Evolutionary conservation across 129 eudicot genomes (phyloP), one percentile per base, ranked within the genome.

Genomic region (Chrysanthemum makinoi): DNA sequence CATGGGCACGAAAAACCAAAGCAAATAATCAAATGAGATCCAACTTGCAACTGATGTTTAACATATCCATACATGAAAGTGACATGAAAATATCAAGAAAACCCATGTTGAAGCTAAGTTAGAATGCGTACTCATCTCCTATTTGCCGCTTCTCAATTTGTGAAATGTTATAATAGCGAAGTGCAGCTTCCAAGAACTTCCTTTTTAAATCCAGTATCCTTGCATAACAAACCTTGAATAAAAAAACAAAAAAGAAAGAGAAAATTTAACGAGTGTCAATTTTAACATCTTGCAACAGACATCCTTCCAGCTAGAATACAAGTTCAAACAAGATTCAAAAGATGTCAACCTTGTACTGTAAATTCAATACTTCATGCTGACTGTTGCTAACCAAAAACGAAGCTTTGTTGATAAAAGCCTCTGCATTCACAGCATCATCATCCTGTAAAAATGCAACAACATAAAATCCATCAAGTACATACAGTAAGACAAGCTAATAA

Each of bases 131-230:
- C 98, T 94, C 98, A 26, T 94, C 98, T 79, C 95, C 97, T 51
- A 94, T 87, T 78, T 89, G 84, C 44, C 96, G 89, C 78, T 89
- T 86, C 82, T 87, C 93, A 76, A 94, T 94, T 75, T 94, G 98
- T 6, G 98, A 94, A 64, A 94, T 94, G 78, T 82, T 93, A 58
- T 94, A 94, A 81, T 94, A 89, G 59, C 98, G 97, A 39, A 94
- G 81, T 19, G 98, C 98, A 76, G 98, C 98, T 89, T 94, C 98
- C 86, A 94, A 66, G 78, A 94, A 94, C 80, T 94, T 94, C 79
- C 98, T 87, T 88, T 94, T 94, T 69, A 94, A 65, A 85, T 94
- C 98, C 30, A 94, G 76, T 69, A 94, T 87, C 80, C 98, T 87
- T 49, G 98, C 98, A 82, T 94, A 87, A 72, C 97, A 90, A 79